These are phyloP conservation scores for Boletus smithii DNA, from an alignment of 1,284 basidiomycete genomes.

Conservation along the genomic window DNA sequence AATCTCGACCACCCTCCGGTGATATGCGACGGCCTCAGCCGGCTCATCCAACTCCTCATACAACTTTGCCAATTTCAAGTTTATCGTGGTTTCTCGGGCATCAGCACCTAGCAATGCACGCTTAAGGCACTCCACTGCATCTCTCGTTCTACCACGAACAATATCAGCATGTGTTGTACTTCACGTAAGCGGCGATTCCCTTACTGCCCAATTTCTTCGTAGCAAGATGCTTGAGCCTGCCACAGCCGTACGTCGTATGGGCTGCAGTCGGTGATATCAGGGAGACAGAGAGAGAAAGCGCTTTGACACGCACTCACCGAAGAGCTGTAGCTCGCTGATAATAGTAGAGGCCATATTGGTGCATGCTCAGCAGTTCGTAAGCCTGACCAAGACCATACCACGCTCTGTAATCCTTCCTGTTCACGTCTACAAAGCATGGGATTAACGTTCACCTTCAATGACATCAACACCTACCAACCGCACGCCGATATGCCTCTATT, in stretches of 20 bases:
- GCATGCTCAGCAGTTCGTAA: constrained; percentile 95
- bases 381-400: constrained; percentile 99
- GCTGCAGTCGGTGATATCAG: constrained; percentile 40
- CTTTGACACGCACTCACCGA: constrained; percentile 47
- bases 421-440: constrained; percentile 63
- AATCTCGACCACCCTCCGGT: constrained; percentile 73
- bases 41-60: constrained; percentile 66
- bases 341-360: constrained; percentile 93
- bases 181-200: constrained; percentile 17
- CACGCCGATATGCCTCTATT: constrained; percentile 94
- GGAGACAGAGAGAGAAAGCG: not conserved
- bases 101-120: constrained; percentile 86
- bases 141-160: constrained; percentile 49
- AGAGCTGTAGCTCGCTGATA: constrained; percentile 95
- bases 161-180: constrained; percentile 2
- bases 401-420: constrained; percentile 94
- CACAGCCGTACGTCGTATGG: constrained; percentile 97
- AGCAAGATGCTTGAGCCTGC: constrained; percentile 92
- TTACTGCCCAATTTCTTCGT: constrained; percentile 84
- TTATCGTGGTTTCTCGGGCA: constrained; percentile 70
- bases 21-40: constrained; percentile 66
- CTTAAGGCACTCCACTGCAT: constrained; percentile 87
- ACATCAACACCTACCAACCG: constrained; percentile 66
- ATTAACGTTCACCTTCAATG: not conserved
- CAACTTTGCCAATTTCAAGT: constrained; percentile 76